Evolutionary conservation across 1,139 yeast genomes (phyloP).

Genomic region (Geotrichum europaeum): DNA sequence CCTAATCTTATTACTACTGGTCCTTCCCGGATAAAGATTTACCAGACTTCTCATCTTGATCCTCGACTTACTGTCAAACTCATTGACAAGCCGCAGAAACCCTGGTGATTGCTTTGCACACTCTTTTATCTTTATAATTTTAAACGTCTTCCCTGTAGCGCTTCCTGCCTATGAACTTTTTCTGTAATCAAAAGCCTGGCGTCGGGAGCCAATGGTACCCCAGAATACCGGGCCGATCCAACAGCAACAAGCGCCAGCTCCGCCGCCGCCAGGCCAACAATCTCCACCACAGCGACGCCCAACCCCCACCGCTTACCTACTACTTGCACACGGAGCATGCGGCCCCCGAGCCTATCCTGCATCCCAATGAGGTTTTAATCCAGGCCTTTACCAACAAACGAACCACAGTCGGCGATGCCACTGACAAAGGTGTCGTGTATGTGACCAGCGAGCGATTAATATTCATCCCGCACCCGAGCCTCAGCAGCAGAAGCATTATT

Average conservation of each 20-base stretch:
- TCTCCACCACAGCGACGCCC: neutral
- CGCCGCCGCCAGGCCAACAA: neutral
- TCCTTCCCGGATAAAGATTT: neutral
- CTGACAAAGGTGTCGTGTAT: neutral
- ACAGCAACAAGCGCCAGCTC: neutral
- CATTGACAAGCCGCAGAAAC: neutral
- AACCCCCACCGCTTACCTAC: neutral
- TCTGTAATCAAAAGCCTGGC: neutral
- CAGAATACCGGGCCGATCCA: neutral
- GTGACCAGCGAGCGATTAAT: conserved; percentile 6
- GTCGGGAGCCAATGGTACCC: neutral
- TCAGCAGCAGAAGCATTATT: neutral
- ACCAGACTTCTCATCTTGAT: neutral
- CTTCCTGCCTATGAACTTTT: neutral
- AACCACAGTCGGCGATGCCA: neutral
- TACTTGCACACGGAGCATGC: neutral
- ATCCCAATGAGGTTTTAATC: conserved; percentile 6
- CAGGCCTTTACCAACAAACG: neutral
- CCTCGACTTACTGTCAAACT: neutral
- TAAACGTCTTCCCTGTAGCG: neutral
- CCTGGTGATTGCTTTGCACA: neutral
- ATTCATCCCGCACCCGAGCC: neutral
- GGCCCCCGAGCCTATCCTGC: neutral
- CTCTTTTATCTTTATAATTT: neutral
- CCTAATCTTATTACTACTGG: neutral